Base-by-base conservation (phyloP, 805 yeast genomes). In the Ogataea dorogensis region DNA sequence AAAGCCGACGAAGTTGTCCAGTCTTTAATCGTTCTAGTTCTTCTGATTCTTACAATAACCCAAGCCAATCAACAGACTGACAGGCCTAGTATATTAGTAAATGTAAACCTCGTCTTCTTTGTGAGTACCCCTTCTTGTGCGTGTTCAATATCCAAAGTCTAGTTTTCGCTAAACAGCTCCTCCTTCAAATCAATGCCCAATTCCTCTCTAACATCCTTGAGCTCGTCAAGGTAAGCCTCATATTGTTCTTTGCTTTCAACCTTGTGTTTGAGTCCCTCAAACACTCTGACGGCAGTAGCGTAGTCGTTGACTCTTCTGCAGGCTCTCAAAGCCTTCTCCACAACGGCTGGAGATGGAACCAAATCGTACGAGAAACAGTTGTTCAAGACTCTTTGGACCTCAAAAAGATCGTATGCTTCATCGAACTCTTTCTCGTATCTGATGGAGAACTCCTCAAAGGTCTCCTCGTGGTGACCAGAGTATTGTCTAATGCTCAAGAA, bases 251-350 rank as follows among this genome's bases (percentile, higher is more conserved):
- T 80, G 71, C 82, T 86, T 68, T 91, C 97, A 49, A 93, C 98
- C 75, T 93, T 93, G 79, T 80, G 86, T 67, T 85, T 86, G 64
- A 93, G 78, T 51, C 95, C 98, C 75, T 91, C 98, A 58, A 93
- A 93, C 39, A 95, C 96, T 72, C 98, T 86, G 53, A 88, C 93
- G 38, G 98, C 98, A 43, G 98, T 89, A 44, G 98, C 96, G 71
- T 86, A 86, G 72, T 93, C 98, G 69, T 93, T 87, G 52, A 93
- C 98, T 71, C 98, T 86, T 81, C 98, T 89, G 55, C 97, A 89
- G 31, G 98, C 98, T 71, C 86, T 81, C 62, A 93, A 75, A 31
- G 98, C 98, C 69, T 84, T 86, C 70, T 86, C 96, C 59, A 93
- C 76, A 46, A 93, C 98, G 45, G 84, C 78, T 51, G 98, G 98